Evolutionary conservation across 345 rosid species (phyloP), one percentile per base, ranked within the genome.

Genomic region (Salix udensis): DNA sequence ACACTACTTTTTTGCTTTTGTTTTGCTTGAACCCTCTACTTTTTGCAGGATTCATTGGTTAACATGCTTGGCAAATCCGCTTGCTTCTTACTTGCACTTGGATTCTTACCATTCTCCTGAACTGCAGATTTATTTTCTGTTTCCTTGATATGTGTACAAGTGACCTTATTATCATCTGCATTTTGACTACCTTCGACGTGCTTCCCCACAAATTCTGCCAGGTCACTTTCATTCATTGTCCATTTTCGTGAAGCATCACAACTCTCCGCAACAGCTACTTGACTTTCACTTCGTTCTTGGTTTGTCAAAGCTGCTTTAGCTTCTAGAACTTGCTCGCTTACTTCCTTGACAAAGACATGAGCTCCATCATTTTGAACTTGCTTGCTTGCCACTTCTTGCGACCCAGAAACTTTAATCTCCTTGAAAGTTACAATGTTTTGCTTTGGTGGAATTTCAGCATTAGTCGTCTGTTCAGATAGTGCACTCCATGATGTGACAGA

Each of bases 351-450:
- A 10, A 44, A 18, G 34, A 58, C 73, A 46, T 61, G 64, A 62
- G 80, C 58, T 74, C 73, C 68, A 80, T 48, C 73, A 68, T 76
- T 84, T 77, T 64, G 85, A 67, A 79, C 77, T 76, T 74, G 82
- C 67, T 40, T 80, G 77, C 74, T 82, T 19, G 68, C 82, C 50
- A 53, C 74, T 76, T 52, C 68, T 70, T 77, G 81, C 4, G 75
- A 58, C 79, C 77, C 75, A 30, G 31, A 30, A 71, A 73, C 48
- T n/a, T 30, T 30, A 30, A 67, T 69, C 52, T 64, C 82, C 78
- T 75, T 77, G 1, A 46, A 77, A 75, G 73, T 48, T 65, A 71
- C 81, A 50, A 53, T 70, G 62, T 74, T 85, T 76, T 82, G 85
- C 76, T 82, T 86, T 40, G 61, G 67, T 39, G 77, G 71, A 60